Evolutionary conservation across 2,329 filamentous ascomycete genomes (phyloP).

Genomic region (Claviceps africana): DNA sequence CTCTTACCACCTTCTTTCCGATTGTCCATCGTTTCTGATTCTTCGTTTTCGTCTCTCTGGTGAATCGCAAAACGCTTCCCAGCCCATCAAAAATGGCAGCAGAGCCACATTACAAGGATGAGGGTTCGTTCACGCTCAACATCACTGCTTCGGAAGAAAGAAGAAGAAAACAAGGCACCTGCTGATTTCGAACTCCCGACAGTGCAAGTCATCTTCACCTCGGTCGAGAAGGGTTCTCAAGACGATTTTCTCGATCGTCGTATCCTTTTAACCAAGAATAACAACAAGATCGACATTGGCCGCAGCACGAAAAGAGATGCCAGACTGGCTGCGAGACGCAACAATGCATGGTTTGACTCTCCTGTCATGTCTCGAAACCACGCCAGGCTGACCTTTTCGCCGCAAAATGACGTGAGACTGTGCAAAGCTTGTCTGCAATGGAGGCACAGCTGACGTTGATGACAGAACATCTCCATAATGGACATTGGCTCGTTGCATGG

Average conservation of each 20-base stretch:
- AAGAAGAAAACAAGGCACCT: neutral
- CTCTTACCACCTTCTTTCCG: neutral
- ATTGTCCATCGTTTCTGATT: neutral
- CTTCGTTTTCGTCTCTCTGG: neutral
- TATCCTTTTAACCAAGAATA: slow-evolving; percentile 19
- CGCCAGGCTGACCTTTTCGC: slow-evolving; percentile 37
- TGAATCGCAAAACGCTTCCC: no score
- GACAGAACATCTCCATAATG: slow-evolving; percentile 29
- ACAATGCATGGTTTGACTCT: slow-evolving; percentile 57
- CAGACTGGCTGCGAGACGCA: slow-evolving; percentile 18
- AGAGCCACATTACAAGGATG: slow-evolving; percentile 3
- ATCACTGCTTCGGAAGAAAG: no score
- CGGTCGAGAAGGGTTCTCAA: slow-evolving; percentile 9
- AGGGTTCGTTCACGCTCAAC: slow-evolving; percentile 4
- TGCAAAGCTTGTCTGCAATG: neutral
- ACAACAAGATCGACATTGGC: slow-evolving; percentile 23
- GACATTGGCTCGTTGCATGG: slow-evolving; percentile 40
- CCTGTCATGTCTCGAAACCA: slow-evolving; percentile 59
- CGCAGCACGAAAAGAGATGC: slow-evolving; percentile 28
- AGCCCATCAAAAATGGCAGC: slow-evolving; percentile 1
- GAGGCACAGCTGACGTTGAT: slow-evolving; percentile 9
- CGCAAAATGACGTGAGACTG: slow-evolving; percentile 27
- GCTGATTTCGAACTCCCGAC: neutral
- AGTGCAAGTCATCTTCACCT: slow-evolving; percentile 20
- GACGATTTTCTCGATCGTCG: slow-evolving; percentile 15